Percentiles rank a stretch among this genome's conserved stretches.
phyloP scores from a whole-genome alignment of 2,329 filamentous ascomycete species.

The Lecanicillium sp. region DNA sequence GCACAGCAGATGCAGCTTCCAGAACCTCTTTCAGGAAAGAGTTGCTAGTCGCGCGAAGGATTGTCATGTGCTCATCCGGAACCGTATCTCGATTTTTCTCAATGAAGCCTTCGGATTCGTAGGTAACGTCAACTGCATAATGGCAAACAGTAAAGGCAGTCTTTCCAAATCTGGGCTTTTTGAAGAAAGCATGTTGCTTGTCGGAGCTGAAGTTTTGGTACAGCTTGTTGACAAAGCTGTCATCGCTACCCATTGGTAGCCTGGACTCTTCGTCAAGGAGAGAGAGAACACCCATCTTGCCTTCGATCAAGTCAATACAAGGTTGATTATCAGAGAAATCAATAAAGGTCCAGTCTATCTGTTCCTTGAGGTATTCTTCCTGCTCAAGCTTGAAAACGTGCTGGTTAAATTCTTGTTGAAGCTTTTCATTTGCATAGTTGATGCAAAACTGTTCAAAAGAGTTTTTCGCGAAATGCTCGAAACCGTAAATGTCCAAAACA shows the following conservation, averaged over 20 bases:
- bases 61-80: constrained; percentile 94
- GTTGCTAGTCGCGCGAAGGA: constrained; percentile 79
- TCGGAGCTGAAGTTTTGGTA: constrained; percentile 87
- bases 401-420: constrained; percentile 98
- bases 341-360: constrained; percentile 99
- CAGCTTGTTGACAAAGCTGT: constrained; percentile 93
- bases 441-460: constrained; percentile 99
- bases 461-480: constrained; percentile 99
- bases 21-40: constrained; percentile 78
- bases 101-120: constrained; percentile 98
- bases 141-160: constrained; percentile 97
- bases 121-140: constrained; percentile 96
- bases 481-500: constrained; percentile 98
- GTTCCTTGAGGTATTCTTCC: constrained; percentile 90
- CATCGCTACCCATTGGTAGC: constrained; percentile 93
- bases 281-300: constrained; percentile 87
- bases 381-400: constrained; percentile 99
- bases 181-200: constrained; percentile 88
- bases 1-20: constrained; percentile 75
- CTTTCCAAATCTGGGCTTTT: constrained; percentile 96
- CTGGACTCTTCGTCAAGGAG: constrained; percentile 94
- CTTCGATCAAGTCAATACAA: constrained; percentile 97
- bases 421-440: constrained; percentile 99
- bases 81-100: constrained; percentile 99
- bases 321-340: constrained; percentile 99